phyloP scores from a whole-genome alignment of 257 asterid genomes.

The Salvia splendens region DNA sequence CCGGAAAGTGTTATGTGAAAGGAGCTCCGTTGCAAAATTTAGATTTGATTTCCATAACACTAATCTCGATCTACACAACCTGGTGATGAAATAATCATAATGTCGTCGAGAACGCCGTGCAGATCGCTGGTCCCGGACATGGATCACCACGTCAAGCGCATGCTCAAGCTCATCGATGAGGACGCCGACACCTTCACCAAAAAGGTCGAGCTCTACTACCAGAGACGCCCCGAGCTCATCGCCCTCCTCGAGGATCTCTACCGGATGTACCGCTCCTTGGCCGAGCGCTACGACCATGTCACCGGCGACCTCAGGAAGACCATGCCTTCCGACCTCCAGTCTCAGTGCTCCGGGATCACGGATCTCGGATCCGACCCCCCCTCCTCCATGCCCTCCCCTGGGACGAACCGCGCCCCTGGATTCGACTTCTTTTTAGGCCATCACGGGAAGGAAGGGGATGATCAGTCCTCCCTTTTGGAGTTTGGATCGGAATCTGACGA shows the following conservation, averaged over 20 bases:
- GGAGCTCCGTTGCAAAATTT: constrained; percentile 5
- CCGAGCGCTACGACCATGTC: constrained; percentile 63
- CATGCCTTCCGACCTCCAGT: constrained; percentile 70
- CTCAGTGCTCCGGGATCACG: constrained; percentile 71
- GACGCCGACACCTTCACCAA: constrained; percentile 68
- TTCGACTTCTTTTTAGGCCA: constrained; percentile 65
- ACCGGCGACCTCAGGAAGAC: constrained; percentile 53
- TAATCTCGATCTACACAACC: background rate
- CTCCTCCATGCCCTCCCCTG: constrained; percentile 54
- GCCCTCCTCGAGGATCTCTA: constrained; percentile 60
- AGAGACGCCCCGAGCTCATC: constrained; percentile 59
- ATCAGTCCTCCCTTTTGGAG: constrained; percentile 49
- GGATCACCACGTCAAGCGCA: constrained; percentile 62
- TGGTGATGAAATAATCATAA: too few relatives aligned
- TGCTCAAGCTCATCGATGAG: constrained; percentile 61
- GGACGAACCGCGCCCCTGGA: constrained; percentile 61
- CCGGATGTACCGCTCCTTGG: constrained; percentile 57
- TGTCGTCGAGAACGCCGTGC: constrained; percentile 30
- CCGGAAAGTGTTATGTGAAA: constrained; percentile 28
- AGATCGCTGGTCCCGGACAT: constrained; percentile 51
- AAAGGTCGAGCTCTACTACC: constrained; percentile 63
- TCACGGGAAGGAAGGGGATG: constrained; percentile 55
- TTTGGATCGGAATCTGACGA: constrained; percentile 76
- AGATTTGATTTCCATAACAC: constrained; percentile 29
- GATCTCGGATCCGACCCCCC: constrained; percentile 68